phyloP scores from a whole-genome alignment of 257 asterid genomes.

The Catharanthus roseus region DNA sequence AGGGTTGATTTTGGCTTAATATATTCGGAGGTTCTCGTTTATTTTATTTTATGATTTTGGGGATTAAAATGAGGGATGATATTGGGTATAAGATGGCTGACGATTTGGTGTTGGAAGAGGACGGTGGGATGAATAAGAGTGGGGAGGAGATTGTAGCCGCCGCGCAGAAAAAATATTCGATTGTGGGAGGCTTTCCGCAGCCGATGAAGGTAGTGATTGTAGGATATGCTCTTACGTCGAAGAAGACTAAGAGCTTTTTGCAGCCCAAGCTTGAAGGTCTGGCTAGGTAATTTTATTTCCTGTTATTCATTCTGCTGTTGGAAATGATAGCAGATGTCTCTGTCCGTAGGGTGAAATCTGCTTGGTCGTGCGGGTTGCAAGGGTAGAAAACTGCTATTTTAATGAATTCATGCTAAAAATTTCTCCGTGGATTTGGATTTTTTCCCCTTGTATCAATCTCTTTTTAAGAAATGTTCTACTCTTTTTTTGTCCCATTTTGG shows the following conservation, averaged over 20 bases:
- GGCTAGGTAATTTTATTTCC: conserved; percentile 51
- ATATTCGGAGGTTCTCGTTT: background rate
- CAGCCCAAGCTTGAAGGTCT: conserved; percentile 77
- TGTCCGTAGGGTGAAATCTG: too few species aligned
- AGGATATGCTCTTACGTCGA: conserved; percentile 91
- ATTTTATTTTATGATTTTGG: conserved; percentile 11
- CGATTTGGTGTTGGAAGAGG: conserved; percentile 23
- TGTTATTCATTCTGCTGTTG: background rate
- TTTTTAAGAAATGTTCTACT: background rate
- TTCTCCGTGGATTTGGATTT: background rate
- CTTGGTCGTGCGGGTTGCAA: background rate
- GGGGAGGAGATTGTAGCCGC: conserved; percentile 24
- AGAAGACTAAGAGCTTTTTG: conserved; percentile 85
- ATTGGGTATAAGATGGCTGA: conserved; percentile 17
- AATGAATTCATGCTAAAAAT: background rate
- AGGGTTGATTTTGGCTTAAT: conserved; percentile 7
- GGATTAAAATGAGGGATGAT: conserved; percentile 25
- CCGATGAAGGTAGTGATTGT: conserved; percentile 55
- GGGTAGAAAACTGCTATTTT: background rate
- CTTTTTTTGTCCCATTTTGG: background rate
- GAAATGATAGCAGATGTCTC: too few species aligned
- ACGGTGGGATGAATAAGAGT: conserved; percentile 27
- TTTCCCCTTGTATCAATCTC: background rate
- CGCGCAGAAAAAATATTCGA: conserved; percentile 35
- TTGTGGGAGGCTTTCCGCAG: conserved; percentile 38